phyloP scores from a whole-genome alignment of 1,139 yeast species.

The Candida smagusa region DNA sequence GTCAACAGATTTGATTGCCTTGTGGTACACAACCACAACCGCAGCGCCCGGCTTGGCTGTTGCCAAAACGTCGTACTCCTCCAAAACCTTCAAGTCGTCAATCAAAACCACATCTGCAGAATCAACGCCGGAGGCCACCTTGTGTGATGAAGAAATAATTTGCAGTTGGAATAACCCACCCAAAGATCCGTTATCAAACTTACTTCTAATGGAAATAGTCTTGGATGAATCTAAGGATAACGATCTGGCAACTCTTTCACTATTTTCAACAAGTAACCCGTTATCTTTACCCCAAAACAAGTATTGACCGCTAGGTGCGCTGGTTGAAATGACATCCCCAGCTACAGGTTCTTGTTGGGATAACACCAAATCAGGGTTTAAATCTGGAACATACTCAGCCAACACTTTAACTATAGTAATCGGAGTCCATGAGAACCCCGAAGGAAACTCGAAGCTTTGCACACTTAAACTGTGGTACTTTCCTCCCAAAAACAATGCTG shows the following conservation, averaged over 20 bases:
- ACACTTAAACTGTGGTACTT: constrained; percentile 37
- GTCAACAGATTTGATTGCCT: constrained; percentile 36
- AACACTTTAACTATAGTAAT: constrained; percentile 50
- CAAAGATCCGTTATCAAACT: constrained; percentile 64
- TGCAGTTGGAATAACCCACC: constrained; percentile 87
- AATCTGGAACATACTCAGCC: constrained; percentile 36
- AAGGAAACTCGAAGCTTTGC: constrained; percentile 51
- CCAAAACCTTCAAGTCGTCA: constrained; percentile 54
- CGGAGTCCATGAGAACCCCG: constrained; percentile 57
- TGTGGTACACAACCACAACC: constrained; percentile 47
- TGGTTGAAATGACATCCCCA: constrained; percentile 32
- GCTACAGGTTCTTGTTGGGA: constrained; percentile 3
- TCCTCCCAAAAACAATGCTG: constrained; percentile 61
- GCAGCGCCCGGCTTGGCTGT: constrained; percentile 57
- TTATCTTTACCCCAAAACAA: constrained; percentile 71
- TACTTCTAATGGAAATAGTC: constrained; percentile 54
- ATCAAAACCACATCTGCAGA: constrained; percentile 63
- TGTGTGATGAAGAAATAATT: constrained; percentile 42
- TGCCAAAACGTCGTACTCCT: constrained; percentile 57
- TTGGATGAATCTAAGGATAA: constrained; percentile 64
- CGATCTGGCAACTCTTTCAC: constrained; percentile 67
- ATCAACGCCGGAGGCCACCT: constrained; percentile 40
- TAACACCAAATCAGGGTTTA: constrained; percentile 27
- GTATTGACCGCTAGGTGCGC: constrained; percentile 49
- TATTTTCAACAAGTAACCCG: constrained; percentile 51